Base-by-base conservation (phyloP, 306 rosid species). In the Ceratonia siliqua region DNA sequence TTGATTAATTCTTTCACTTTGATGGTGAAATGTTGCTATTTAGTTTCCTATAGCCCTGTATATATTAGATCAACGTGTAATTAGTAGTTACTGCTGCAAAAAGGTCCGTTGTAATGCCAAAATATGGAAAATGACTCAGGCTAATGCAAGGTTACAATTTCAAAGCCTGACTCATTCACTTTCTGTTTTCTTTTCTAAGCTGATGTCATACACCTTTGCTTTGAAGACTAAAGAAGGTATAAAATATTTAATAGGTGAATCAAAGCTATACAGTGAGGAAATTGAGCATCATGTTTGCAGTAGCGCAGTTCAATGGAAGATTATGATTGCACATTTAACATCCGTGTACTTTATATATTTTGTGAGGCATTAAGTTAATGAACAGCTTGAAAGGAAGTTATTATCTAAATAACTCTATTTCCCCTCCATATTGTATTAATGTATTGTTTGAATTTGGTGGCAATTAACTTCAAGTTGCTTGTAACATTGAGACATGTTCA, bases 1-100 rank as follows among this genome's bases (percentile, higher is more conserved):
- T 70, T 53, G 62, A 50, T 18, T n/a, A 67, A n/a, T 67, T 25
- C 56, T 67, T 65, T 45, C 11, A 9, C 17, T 45, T 65, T 42
- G 55, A 65, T 14, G 15, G 27, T 27, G 13, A 45, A 17, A 13
- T 45, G 39, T 67, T 43, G 57, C 18, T 55, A 13, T 14, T 24
- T 24, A 24, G 28, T 53, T 65, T 24, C 11, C 5, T 65, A 42
- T 42, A 14, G 13, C 54, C 42, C 14, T 45, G 56, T 43, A 53
- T 21, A 53, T 53, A 1, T 2, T 53, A 10, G 1, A 18, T 18
- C 56, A 42, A 41, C 30, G 22, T 5, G 70, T 42, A 7, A 21
- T 24, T 13, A 41, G 36, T 64, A 49, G 41, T 42, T 22, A 24
- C 36, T 14, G 20, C 22, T 2, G 30, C 38, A 41, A 25, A 24